These are phyloP conservation scores for Diaporthe amygdali DNA, from an alignment of 2,329 filamentous ascomycete species.

Conservation along the genomic window DNA sequence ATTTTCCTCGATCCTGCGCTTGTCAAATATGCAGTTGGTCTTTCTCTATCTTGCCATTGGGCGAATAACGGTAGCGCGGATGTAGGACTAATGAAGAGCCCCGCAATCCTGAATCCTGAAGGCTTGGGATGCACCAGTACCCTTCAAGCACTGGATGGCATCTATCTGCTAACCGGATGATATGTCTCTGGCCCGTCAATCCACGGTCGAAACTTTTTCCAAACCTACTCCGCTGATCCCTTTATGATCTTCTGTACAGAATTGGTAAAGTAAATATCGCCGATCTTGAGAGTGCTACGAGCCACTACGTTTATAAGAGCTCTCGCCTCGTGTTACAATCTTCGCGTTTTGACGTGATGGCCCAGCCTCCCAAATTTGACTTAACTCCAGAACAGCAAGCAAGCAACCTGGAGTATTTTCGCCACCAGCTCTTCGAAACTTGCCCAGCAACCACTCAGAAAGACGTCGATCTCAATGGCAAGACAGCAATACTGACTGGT, in stretches of 20 bases:
- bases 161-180: neutral
- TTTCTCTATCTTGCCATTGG: neutral
- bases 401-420: neutral
- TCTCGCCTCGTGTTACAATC: neutral
- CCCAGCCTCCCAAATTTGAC: neutral
- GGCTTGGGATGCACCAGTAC: neutral
- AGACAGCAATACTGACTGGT: slow-evolving; percentile 45
- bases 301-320: too few species aligned
- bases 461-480: slow-evolving; percentile 25
- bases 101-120: neutral
- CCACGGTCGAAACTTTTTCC: neutral
- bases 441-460: neutral
- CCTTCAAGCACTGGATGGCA: neutral
- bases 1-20: too few species aligned
- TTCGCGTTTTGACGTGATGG: neutral
- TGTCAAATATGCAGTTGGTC: neutral
- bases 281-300: neutral
- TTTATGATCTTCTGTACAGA: neutral
- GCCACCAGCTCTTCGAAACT: neutral
- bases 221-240: neutral
- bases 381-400: neutral
- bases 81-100: too few species aligned
- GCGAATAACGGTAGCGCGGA: neutral
- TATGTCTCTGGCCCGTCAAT: neutral
- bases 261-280: too few species aligned